A percentile compares a stretch with the other conserved stretches of the same genome.
These are phyloP conservation scores for Funneliformis geosporum DNA, from an alignment of 192 early-diverging fungal genomes.

Conservation along the genomic window DNA sequence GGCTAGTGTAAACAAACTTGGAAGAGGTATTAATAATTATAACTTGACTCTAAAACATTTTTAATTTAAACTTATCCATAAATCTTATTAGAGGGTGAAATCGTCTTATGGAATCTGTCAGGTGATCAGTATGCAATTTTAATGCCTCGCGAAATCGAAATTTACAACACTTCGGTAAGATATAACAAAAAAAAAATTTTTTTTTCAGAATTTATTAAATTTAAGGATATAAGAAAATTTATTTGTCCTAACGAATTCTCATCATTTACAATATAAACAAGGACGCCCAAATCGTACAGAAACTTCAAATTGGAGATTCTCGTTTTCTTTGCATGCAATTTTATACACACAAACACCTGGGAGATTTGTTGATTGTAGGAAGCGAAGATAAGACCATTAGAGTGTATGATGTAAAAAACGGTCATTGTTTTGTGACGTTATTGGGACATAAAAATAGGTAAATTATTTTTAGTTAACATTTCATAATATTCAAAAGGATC, in stretches of 20 bases:
- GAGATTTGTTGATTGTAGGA: conserved; percentile 57
- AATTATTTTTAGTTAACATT: conserved; percentile 43
- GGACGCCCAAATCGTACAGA: conserved; percentile 2
- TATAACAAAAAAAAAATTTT: neutral
- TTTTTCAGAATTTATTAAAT: neutral
- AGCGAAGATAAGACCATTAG: conserved; percentile 63
- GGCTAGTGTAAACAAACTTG: conserved; percentile 56
- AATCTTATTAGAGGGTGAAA: conserved; percentile 50
- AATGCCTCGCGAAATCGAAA: conserved; percentile 52
- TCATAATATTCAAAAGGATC: conserved; percentile 35
- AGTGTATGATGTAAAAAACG: conserved; percentile 49
- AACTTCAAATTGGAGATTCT: conserved; percentile 34
- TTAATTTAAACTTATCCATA: neutral
- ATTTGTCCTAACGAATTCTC: neutral
- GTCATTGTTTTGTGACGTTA: conserved; percentile 47
- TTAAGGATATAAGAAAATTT: neutral
- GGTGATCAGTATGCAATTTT: conserved; percentile 63
- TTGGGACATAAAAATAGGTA: conserved; percentile 52
- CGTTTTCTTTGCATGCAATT: conserved; percentile 41
- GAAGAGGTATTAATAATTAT: conserved; percentile 44
- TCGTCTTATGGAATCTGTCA: conserved; percentile 56
- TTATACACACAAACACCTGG: conserved; percentile 37
- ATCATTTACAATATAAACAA: neutral
- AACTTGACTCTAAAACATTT: neutral
- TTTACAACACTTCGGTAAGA: conserved; percentile 64